Base-by-base conservation (phyloP, 2,329 filamentous ascomycete genomes). In the Penicillium corylophilum region DNA sequence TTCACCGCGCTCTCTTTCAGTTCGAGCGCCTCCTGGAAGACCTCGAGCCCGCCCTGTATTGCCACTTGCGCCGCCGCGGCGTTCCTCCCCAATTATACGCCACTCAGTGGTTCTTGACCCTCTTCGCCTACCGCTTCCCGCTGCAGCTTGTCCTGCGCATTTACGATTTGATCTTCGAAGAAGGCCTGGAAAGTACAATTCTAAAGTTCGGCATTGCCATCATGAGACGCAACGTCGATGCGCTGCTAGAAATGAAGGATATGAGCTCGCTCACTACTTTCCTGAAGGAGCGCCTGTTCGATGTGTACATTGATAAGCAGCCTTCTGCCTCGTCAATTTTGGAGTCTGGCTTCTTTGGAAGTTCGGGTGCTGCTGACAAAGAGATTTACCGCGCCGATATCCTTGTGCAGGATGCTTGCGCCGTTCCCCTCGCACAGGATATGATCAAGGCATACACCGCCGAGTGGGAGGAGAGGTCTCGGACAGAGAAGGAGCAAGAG, bases 111-210 rank as follows among this genome's bases (percentile, higher is more conserved):
- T 99, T 99, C 74, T 81, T 99, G 44, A 99, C 94, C 0, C 80
- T 99, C n/a, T 99, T 99, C 68, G 91, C 93, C 28, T 99, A 99
- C 71, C 89, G 95, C 38, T 99, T 99, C 71, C 94, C 94, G 8
- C 80, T 99, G 7, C 94, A 99, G 68, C 84, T 99, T 9, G 94
- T 99, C 6, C 85, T 99, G 51, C 89, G 94, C 28, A 95, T 99
- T 45, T 99, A 97, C 72, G 94, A 99, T 68, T 77, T 99, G 49
- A 94, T 99, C 46, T 79, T 99, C 16, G 94, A 90, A 42, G 93
- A 97, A 72, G 94, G 95, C 2, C 79, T 99, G 15, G 89, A 91
- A 47, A 80, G 78, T 44, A 94, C 94, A 0, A 94, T 99, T 60
- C 77, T 99, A 46, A 93, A 93, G 63, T 99, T 99, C 63, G 93